A percentile compares a stretch with the other conserved stretches of the same genome.
These are phyloP conservation scores for Mucor lusitanicus DNA, from an alignment of 371 early-diverging fungal species.

Conservation along the genomic window DNA sequence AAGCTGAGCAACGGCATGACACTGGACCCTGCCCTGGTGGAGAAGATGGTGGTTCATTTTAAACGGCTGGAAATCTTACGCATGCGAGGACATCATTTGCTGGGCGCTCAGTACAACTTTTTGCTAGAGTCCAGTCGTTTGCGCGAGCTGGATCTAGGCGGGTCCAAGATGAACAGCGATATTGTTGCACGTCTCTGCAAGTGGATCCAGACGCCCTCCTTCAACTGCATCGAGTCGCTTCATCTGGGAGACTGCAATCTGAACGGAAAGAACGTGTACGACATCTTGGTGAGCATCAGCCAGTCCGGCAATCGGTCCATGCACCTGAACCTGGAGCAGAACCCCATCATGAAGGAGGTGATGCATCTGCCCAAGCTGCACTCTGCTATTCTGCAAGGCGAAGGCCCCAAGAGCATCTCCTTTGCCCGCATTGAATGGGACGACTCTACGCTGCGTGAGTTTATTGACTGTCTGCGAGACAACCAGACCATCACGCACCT, in stretches of 20 bases:
- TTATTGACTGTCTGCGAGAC: slow-evolving; percentile 40
- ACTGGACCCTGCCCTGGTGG: slow-evolving; percentile 21
- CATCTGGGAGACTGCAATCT: slow-evolving; percentile 30
- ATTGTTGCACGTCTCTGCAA: slow-evolving; percentile 18
- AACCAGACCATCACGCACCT: slow-evolving; percentile 28
- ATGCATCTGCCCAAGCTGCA: slow-evolving; percentile 37
- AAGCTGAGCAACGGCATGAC: slow-evolving; percentile 7
- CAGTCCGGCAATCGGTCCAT: slow-evolving; percentile 31
- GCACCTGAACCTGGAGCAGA: slow-evolving; percentile 32
- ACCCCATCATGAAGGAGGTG: slow-evolving; percentile 42
- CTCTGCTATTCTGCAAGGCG: slow-evolving; percentile 37
- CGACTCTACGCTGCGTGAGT: slow-evolving; percentile 38
- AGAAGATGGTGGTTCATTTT: slow-evolving; percentile 23
- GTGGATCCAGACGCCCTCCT: slow-evolving; percentile 39
- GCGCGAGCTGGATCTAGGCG: slow-evolving; percentile 27
- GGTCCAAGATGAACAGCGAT: slow-evolving; percentile 10
- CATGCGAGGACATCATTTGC: slow-evolving; percentile 20
- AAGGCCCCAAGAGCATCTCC: slow-evolving; percentile 39
- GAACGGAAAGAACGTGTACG: slow-evolving; percentile 33
- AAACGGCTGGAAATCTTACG: slow-evolving; percentile 22
- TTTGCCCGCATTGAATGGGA: slow-evolving; percentile 45
- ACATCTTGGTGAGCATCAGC: slow-evolving; percentile 30
- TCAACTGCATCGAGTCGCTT: slow-evolving; percentile 24
- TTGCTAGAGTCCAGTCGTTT: slow-evolving; percentile 16
- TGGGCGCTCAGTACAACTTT: slow-evolving; percentile 13